A percentile compares a stretch with the other conserved stretches of the same genome.
These are phyloP conservation scores for Epithemia pelagica DNA, from an alignment of 108 stramenopile species.

Conservation along the genomic window DNA sequence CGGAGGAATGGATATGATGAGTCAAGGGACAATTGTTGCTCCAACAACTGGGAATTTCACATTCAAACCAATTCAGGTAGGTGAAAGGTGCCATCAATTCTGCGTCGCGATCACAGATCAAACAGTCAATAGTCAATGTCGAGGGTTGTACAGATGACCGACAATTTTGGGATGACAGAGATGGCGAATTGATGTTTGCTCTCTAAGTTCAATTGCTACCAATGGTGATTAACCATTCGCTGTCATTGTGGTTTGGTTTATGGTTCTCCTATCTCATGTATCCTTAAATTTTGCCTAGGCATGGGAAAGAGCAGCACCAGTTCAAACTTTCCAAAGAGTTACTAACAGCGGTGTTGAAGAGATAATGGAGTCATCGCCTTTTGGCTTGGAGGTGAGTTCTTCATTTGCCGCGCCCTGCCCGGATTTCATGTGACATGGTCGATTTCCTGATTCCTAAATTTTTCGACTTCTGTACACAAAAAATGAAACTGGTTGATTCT, in stretches of 20 bases:
- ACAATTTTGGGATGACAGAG: no score
- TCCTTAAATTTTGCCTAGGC: no score
- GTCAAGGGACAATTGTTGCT: not conserved
- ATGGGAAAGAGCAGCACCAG: conserved; percentile 41
- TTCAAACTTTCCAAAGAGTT: conserved; percentile 26
- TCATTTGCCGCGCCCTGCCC: no score
- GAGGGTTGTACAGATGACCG: no score
- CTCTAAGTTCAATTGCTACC: no score
- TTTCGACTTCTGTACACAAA: not conserved
- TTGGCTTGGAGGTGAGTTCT: conserved; percentile 63
- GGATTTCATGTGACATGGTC: not conserved
- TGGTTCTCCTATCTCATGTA: no score
- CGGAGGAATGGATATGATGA: not conserved
- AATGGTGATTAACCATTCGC: no score
- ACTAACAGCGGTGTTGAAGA: conserved; percentile 18
- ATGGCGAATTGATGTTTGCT: no score
- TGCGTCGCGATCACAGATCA: not conserved
- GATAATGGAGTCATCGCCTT: conserved; percentile 44
- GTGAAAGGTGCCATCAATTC: conserved; percentile 9
- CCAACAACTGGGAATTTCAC: conserved; percentile 33
- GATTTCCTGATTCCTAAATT: not conserved
- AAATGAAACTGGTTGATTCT: not conserved
- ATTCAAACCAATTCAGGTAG: conserved; percentile 72
- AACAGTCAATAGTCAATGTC: no score
- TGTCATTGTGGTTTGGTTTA: no score